These are phyloP conservation scores for Trifolium subterraneum DNA, from an alignment of 306 rosid genomes.

Conservation along the genomic window DNA sequence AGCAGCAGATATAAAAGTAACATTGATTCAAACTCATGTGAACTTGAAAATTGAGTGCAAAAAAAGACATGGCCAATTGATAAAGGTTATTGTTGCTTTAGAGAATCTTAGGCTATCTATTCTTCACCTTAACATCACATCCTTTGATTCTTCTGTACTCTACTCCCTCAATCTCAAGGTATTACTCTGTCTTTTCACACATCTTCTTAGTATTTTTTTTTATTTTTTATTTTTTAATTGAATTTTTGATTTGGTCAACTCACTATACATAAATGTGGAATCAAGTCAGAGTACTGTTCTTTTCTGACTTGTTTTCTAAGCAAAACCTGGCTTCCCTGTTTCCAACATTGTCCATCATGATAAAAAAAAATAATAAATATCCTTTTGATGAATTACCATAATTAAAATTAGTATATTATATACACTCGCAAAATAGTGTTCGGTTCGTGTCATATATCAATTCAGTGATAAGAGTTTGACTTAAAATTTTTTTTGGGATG, in stretches of 20 bases:
- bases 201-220: neutral
- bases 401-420: slow-evolving; percentile 23
- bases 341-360: slow-evolving; percentile 31
- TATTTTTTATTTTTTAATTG: neutral
- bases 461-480: no score
- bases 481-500: no score
- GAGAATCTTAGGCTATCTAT: slow-evolving; percentile 80
- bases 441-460: neutral
- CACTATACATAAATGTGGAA: slow-evolving; percentile 36
- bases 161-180: slow-evolving; percentile 98
- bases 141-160: slow-evolving; percentile 62
- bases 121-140: slow-evolving; percentile 85
- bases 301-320: slow-evolving; percentile 60
- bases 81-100: slow-evolving; percentile 76
- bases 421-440: neutral
- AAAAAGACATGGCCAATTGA: slow-evolving; percentile 66
- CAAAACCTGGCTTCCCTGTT: slow-evolving; percentile 46
- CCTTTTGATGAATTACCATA: neutral
- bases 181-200: slow-evolving; percentile 43
- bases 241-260: slow-evolving; percentile 52
- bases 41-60: slow-evolving; percentile 78
- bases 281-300: slow-evolving; percentile 52
- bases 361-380: neutral
- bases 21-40: slow-evolving; percentile 89
- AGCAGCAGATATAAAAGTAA: slow-evolving; percentile 67